Percentiles rank a stretch among this genome's conserved stretches.
Evolutionary conservation across 805 yeast genomes (phyloP).

Genomic region (Saccharomycopsis microspora): DNA sequence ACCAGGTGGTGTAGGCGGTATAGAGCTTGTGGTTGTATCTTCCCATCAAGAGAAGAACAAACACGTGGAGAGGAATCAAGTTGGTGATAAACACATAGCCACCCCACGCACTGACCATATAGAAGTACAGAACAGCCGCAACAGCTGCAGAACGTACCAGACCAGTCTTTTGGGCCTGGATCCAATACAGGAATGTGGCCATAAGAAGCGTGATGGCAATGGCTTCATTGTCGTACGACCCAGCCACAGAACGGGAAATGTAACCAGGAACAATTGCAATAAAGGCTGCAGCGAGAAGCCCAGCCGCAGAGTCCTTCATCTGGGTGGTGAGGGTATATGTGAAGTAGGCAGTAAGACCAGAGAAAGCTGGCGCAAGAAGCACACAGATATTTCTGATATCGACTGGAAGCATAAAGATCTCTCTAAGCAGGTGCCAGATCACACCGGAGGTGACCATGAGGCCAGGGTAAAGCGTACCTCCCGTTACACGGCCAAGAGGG

Average conservation of each 20-base stretch:
- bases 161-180: conserved; percentile 85
- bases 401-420: conserved; percentile 61
- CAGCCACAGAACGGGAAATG: conserved; percentile 96
- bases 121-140: conserved; percentile 84
- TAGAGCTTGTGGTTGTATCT: conserved; percentile 76
- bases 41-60: conserved; percentile 87
- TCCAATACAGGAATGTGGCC: conserved; percentile 95
- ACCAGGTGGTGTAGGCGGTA: conserved; percentile 94
- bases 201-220: conserved; percentile 91
- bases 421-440: conserved; percentile 62
- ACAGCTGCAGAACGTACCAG: conserved; percentile 74
- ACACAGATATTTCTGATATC: conserved; percentile 96
- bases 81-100: conserved; percentile 98
- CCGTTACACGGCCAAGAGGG: conserved; percentile 97
- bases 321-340: conserved; percentile 83
- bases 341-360: conserved; percentile 83
- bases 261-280: conserved; percentile 98
- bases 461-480: conserved; percentile 97
- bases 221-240: conserved; percentile 97
- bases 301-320: conserved; percentile 83
- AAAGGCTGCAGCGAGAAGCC: conserved; percentile 83
- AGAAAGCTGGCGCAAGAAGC: conserved; percentile 90
- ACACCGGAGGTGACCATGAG: conserved; percentile 95
- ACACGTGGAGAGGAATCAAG: conserved; percentile 90
- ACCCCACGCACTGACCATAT: conserved; percentile 99